These are phyloP conservation scores for Penicillium sp. DNA, from an alignment of 2,329 filamentous ascomycete genomes.

Conservation along the genomic window DNA sequence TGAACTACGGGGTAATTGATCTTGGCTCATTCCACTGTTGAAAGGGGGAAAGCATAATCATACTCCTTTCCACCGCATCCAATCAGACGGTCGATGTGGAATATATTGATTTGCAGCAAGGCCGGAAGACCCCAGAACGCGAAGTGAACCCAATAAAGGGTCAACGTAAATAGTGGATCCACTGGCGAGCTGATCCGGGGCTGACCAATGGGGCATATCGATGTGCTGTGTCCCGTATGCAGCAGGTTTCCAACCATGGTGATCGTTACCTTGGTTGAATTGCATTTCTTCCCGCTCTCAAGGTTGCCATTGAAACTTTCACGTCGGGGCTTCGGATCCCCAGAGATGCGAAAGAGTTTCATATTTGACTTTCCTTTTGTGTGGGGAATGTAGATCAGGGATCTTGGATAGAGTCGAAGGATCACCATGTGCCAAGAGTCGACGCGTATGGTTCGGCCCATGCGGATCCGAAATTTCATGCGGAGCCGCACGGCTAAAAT, in stretches of 20 bases:
- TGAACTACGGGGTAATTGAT: neutral
- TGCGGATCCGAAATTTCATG: conserved; percentile 8
- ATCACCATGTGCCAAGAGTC: neutral
- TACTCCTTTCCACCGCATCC: conserved; percentile 1
- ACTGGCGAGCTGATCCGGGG: neutral
- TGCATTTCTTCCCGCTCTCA: no score
- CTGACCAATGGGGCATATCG: neutral
- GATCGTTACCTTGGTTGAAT: neutral
- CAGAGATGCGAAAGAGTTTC: neutral
- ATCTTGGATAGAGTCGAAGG: neutral
- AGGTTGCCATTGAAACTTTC: neutral
- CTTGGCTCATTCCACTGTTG: neutral
- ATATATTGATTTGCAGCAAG: neutral
- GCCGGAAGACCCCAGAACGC: neutral
- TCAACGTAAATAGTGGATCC: neutral
- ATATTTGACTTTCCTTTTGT: neutral
- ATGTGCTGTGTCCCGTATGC: no score
- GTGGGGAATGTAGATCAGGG: neutral
- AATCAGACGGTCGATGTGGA: neutral
- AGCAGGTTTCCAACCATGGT: neutral
- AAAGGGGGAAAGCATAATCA: neutral
- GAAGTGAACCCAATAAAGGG: neutral
- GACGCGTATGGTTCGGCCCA: neutral
- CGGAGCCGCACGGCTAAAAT: conserved; percentile 11
- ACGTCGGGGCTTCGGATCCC: neutral